phyloP scores from a whole-genome alignment of 1,284 basidiomycete genomes.

The Rhodofomes roseus region DNA sequence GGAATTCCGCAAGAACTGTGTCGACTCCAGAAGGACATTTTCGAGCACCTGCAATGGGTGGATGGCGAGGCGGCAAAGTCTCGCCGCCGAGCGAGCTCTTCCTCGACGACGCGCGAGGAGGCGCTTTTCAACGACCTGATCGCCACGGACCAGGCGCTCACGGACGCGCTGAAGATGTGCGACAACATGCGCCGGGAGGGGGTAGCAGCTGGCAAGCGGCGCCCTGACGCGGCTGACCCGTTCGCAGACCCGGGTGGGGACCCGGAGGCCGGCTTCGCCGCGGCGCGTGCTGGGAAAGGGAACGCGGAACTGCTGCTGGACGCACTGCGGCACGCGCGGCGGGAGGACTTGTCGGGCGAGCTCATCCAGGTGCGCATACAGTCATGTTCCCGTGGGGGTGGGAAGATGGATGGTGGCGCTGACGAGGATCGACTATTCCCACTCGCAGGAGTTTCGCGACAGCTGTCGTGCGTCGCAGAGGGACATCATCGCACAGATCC shows the following conservation, averaged over 20 bases:
- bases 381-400: background rate
- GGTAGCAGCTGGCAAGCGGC: background rate
- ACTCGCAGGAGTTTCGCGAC: constrained; percentile 59
- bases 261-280: constrained; percentile 67
- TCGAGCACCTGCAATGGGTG: constrained; percentile 75
- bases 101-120: constrained; percentile 45
- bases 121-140: constrained; percentile 59
- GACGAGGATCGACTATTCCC: background rate
- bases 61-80: constrained; percentile 61
- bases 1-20: constrained; percentile 70
- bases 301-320: constrained; percentile 68
- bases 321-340: constrained; percentile 57
- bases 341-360: constrained; percentile 55
- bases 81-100: constrained; percentile 13
- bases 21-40: constrained; percentile 68
- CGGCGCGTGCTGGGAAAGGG: constrained; percentile 69
- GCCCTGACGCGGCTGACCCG: background rate
- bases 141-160: constrained; percentile 52
- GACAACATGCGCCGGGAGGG: constrained; percentile 49
- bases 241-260: constrained; percentile 42
- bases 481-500: constrained; percentile 67
- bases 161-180: constrained; percentile 41
- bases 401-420: background rate
- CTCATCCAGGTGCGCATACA: constrained; percentile 52
- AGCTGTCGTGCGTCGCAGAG: constrained; percentile 72